Conservation (phyloP, 805 yeast species). For the Wickerhamomyces tratensis region DNA sequence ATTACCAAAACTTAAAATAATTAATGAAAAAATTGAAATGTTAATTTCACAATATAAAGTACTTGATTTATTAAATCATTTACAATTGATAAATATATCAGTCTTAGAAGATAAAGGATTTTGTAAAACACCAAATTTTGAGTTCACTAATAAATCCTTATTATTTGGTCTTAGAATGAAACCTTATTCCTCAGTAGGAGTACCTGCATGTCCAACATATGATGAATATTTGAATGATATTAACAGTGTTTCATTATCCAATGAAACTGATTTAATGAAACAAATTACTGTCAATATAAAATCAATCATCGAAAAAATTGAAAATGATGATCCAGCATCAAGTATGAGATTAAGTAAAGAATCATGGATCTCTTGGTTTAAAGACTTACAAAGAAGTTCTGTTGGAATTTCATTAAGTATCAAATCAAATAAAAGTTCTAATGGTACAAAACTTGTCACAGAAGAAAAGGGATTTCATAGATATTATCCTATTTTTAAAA, state of each 20-base stretch:
- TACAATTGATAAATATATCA: slow-evolving; percentile 24
- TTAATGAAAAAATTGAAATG: slow-evolving; percentile 16
- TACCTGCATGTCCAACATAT: slow-evolving; percentile 55
- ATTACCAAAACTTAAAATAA: slow-evolving; percentile 26
- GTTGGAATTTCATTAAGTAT: slow-evolving; percentile 15
- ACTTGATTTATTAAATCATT: slow-evolving; percentile 19
- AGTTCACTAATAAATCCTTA: slow-evolving; percentile 17
- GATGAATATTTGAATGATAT: slow-evolving; percentile 12
- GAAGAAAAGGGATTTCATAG: slow-evolving; percentile 29
- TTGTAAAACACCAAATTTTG: slow-evolving; percentile 17
- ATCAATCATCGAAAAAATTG: slow-evolving; percentile 8
- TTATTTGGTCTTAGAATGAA: slow-evolving; percentile 59
- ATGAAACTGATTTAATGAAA: slow-evolving; percentile 1
- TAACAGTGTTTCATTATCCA: slow-evolving; percentile 5
- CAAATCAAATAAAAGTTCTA: slow-evolving; percentile 2
- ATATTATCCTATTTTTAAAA: slow-evolving; percentile 34
- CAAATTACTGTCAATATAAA: slow-evolving; percentile 4
- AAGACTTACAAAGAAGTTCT: slow-evolving; percentile 19
- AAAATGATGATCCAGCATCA: slow-evolving; percentile 12
- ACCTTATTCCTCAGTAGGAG: slow-evolving; percentile 71
- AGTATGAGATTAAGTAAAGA: slow-evolving; percentile 19
- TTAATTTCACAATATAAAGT: slow-evolving; percentile 15
- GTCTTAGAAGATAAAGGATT: slow-evolving; percentile 15
- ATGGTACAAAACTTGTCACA: slow-evolving; percentile 14
- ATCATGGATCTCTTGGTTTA: slow-evolving; percentile 21